Evolutionary conservation across 495 filamentous ascomycete genomes (phyloP), one percentile per base, ranked within the genome.

Genomic region (Apodospora peruviana): DNA sequence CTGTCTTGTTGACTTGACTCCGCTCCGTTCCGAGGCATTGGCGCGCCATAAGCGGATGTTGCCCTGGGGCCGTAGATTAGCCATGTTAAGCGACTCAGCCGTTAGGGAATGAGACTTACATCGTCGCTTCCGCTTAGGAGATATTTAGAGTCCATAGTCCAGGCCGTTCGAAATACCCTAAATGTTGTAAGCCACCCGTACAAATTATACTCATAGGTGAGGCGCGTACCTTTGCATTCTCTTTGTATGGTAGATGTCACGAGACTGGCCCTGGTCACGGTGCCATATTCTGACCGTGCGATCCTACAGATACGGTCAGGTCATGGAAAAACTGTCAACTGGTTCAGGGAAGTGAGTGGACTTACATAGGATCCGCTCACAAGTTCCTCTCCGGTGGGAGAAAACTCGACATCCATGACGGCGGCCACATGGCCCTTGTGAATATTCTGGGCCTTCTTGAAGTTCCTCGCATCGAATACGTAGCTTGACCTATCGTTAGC

Each of bases 181-280:
- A 9, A 34, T 19, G 14, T 29, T 17, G 14, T 25, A 37, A 40
- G 20, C 37, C 9, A 41, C 4, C 36, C 35, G 12, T 0, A 4
- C 12, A 8, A 34, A 12, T 8, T 2, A 11, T 21, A 11, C 8
- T 34, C 47, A 0, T 40, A 8, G 12, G 18, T 40, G 9, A 40
- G 37, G 2, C 2, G 37, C 2, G 18, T 41, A 55, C 52, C 47
- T 79, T 73, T 98, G 93, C 94, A 96, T 96, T 45, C 93, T 82
- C 69, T 95, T 90, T 9, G 93, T 97, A 71, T 97, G 93, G 69
- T 99, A 99, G 40, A 96, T 83, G 51, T 99, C 93, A 47, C 90
- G 71, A 3, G 87, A 89, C 65, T 94, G 88, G 8, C 93, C 93
- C 40, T 81, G 75, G 27, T 81, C 77, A 21, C 90, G 79, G 57